A percentile compares a stretch with the other conserved stretches of the same genome.
Conservation (phyloP, 2,329 filamentous ascomycete genomes). For the Aureobasidium pullulans region DNA sequence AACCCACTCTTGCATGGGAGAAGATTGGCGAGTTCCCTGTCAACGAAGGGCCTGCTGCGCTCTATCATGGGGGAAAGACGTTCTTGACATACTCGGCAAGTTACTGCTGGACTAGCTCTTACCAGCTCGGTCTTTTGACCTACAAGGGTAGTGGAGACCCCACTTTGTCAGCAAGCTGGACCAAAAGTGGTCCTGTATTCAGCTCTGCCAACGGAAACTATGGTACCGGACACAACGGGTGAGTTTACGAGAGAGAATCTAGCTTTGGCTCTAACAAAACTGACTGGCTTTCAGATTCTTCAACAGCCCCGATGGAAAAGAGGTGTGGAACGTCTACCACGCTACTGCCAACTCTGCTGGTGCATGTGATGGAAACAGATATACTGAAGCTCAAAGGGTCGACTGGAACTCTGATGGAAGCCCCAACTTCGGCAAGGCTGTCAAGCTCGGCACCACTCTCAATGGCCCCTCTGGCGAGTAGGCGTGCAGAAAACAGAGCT, state of each 20-base stretch:
- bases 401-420: conserved; percentile 45
- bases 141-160: conserved; percentile 47
- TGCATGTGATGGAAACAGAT: conserved; percentile 47
- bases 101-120: conserved; percentile 50
- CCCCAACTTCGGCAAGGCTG: conserved; percentile 43
- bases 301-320: conserved; percentile 45
- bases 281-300: conserved; percentile 41
- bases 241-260: not conserved
- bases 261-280: not conserved
- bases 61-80: conserved; percentile 48
- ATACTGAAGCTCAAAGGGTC: conserved; percentile 47
- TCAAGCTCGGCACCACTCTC: conserved; percentile 25
- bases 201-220: conserved; percentile 50
- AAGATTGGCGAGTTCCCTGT: conserved; percentile 38
- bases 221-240: conserved; percentile 49
- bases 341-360: conserved; percentile 44
- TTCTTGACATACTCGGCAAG: conserved; percentile 49
- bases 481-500: not conserved
- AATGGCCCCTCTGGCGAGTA: conserved; percentile 31
- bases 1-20: conserved; percentile 47
- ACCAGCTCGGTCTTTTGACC: conserved; percentile 47
- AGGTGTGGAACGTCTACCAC: conserved; percentile 52
- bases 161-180: conserved; percentile 38
- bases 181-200: conserved; percentile 47
- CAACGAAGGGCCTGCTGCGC: conserved; percentile 48